Evolutionary conservation across 805 yeast species (phyloP), one percentile per base, ranked within the genome.

Genomic region (Kuraishia floccosa): DNA sequence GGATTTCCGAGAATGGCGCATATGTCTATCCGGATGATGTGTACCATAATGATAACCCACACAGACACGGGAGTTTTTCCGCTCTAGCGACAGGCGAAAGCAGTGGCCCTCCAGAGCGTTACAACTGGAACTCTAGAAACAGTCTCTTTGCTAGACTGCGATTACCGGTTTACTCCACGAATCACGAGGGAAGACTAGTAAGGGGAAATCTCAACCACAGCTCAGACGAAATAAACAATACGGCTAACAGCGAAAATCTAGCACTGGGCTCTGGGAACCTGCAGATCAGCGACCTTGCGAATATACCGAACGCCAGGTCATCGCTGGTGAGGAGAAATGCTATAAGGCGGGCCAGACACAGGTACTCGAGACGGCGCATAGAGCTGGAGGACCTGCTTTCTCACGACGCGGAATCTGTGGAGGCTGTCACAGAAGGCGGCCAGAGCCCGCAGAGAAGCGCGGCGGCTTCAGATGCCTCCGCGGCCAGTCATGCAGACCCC

Each of bases 1-100:
- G 41, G 26, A 38, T 38, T 7, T 34, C 37, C 9, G 41, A 38
- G 26, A 24, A 30, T 17, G 38, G 39, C 9, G 30, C 31, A n/a
- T 29, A 30, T 12, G 34, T 36, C 9, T 27, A 31, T 18, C 33
- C 17, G 21, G 27, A 21, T 11, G 10, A 11, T 26, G 15, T 17
- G 16, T 15, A 27, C 22, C 7, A 19, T 19, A 10, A 31, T n/a
- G 31, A 9, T 15, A 5, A 15, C 11, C 18, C 15, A 24, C 22
- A 24, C 17, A n/a, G 23, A 12, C 17, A 17, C 14, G 24, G 24
- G 30, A 25, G 11, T 30, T 26, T 6, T 29, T 28, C 17, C 32
- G 18, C 30, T 16, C 20, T 27, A 10, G 14, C 8, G 16, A 6
- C 16, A 11, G 17, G 18, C 30, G 9, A 19, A 19, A 19, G 22